These are phyloP conservation scores for Penicillium capsulatum DNA, from an alignment of 2,329 filamentous ascomycete genomes.

Conservation along the genomic window DNA sequence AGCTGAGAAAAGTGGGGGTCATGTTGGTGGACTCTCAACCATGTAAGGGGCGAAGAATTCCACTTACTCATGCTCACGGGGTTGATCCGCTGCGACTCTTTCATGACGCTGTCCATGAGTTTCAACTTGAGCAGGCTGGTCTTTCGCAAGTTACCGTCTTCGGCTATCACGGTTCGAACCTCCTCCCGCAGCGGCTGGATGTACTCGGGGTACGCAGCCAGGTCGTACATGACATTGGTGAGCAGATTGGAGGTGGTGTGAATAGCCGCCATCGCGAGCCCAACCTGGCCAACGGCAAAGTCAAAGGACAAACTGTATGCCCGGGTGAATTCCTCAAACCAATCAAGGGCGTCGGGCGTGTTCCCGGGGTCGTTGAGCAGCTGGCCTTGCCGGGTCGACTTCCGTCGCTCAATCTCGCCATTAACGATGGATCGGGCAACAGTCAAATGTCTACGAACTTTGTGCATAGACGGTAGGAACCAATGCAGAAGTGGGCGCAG, in stretches of 20 bases:
- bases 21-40: neutral
- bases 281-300: slow-evolving; percentile 21
- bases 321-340: slow-evolving; percentile 21
- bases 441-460: slow-evolving; percentile 37
- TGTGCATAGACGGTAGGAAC: slow-evolving; percentile 42
- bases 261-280: slow-evolving; percentile 31
- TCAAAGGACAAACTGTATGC: slow-evolving; percentile 12
- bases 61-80: slow-evolving; percentile 26
- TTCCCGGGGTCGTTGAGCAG: slow-evolving; percentile 14
- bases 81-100: slow-evolving; percentile 31
- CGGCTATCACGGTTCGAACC: slow-evolving; percentile 41
- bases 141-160: slow-evolving; percentile 38
- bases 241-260: slow-evolving; percentile 34
- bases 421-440: slow-evolving; percentile 37
- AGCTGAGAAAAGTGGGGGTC: slow-evolving; percentile 11
- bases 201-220: slow-evolving; percentile 51
- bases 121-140: slow-evolving; percentile 32
- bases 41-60: neutral
- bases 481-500: slow-evolving; percentile 45
- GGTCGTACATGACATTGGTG: slow-evolving; percentile 52
- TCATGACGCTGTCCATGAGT: slow-evolving; percentile 35
- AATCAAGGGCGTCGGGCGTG: slow-evolving; percentile 28
- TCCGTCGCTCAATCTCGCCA: slow-evolving; percentile 23
- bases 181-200: slow-evolving; percentile 52
- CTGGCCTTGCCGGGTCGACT: slow-evolving; percentile 20